phyloP scores from a whole-genome alignment of 495 filamentous ascomycete species.

The Astrothelium subdiscretum region DNA sequence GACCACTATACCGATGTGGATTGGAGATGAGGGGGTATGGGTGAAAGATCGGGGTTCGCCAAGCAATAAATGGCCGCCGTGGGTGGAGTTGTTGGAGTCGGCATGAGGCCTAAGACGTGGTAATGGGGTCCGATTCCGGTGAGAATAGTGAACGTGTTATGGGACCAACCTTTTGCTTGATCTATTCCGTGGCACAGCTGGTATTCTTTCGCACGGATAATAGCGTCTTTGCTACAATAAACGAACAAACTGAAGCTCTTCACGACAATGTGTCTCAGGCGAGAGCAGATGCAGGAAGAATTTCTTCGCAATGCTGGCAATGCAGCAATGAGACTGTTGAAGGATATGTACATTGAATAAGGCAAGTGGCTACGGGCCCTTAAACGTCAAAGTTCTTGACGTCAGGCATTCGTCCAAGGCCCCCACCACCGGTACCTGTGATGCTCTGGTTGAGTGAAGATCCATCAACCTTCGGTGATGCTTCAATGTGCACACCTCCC shows the following conservation, averaged over 20 bases:
- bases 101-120: neutral
- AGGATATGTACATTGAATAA: neutral
- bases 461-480: slow-evolving; percentile 13
- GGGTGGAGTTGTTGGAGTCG: neutral
- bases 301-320: no score
- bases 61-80: neutral
- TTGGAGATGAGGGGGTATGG: neutral
- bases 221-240: no score
- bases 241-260: no score
- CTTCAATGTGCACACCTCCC: slow-evolving; percentile 20
- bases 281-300: no score
- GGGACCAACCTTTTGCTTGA: no score
- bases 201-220: no score
- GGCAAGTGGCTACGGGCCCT: neutral
- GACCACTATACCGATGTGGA: neutral
- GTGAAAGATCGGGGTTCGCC: neutral
- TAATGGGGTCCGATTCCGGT: no score
- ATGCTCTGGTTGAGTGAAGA: slow-evolving; percentile 10
- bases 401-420: slow-evolving; percentile 32
- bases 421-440: slow-evolving; percentile 17
- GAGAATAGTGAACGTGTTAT: no score
- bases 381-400: slow-evolving; percentile 28
- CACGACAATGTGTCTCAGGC: no score
- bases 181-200: no score
- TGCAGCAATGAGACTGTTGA: no score